Base-by-base conservation (phyloP, 1,284 basidiomycete species). In the Agroathelia rolfsii region DNA sequence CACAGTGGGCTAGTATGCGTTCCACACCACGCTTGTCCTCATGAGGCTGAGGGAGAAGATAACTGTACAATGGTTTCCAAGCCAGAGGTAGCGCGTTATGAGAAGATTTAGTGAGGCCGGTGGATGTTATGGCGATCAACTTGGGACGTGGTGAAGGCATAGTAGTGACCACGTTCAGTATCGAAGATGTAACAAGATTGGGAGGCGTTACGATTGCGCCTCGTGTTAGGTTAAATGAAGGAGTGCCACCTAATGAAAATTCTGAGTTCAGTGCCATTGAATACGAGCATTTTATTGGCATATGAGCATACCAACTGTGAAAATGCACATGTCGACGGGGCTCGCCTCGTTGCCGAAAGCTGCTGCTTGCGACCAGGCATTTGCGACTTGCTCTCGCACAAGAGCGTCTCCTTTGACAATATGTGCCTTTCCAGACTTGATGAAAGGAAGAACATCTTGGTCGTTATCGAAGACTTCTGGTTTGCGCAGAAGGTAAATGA, bases 11-110 rank as follows among this genome's bases (percentile, higher is more conserved):
- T 6, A 71, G 33, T 2, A 64, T 48, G 16, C 64, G 56, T 49
- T 81, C 77, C 21, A 56, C 48, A 4, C 67, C 72, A 25, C 67
- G 36, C 47, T 80, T 81, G 52, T 80, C 76, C 15, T 45, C 52
- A 44, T 75, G 75, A 3, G 72, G 64, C 0, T 24, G 37, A 2
- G 43, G 24, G 22, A 76, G 55, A 24, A 65, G 28, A 36, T 51
- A 58, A 5, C 47, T 41, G 48, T 75, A 76, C 0, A 79, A 0
- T 0, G 59, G 60, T 40, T 65, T 69, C 19, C 75, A 40, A 2
- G 52, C 42, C 17, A 68, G 25, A 0, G 77, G 77, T 1, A 80
- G 56, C 6, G 53, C 46, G 0, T 46, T 37, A 42, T 69, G 65
- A 3, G 68, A 62, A 1, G 49, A 36, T 6, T 49, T 56, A 0